Evolutionary conservation across 2,329 filamentous ascomycete species (phyloP).

Genomic region (Colletotrichum endophyticum): DNA sequence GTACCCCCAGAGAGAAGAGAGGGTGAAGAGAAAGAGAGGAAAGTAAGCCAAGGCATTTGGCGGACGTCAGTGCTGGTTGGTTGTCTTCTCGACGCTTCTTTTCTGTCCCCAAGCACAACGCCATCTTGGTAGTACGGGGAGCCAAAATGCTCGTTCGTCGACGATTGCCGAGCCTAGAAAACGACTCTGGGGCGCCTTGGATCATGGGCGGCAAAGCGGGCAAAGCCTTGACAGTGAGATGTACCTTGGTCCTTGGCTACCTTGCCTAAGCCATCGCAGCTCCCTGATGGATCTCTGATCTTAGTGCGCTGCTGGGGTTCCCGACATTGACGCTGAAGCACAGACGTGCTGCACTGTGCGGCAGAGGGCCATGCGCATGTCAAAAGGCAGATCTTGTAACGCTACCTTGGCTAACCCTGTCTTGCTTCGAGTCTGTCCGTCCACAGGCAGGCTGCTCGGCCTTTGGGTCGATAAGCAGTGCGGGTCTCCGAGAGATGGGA

Average conservation of each 20-base stretch:
- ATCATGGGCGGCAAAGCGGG: neutral
- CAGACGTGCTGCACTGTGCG: slow-evolving; percentile 22
- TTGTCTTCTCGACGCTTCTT: slow-evolving; percentile 17
- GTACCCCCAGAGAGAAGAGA: neutral
- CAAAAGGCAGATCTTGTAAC: slow-evolving; percentile 21
- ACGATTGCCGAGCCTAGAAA: slow-evolving; percentile 17
- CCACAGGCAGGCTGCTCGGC: neutral
- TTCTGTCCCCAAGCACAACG: neutral
- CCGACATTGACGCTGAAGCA: slow-evolving; percentile 9
- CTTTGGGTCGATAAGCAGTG: neutral
- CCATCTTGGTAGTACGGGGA: neutral
- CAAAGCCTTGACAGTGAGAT: neutral
- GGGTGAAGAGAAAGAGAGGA: neutral
- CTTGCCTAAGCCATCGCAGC: neutral
- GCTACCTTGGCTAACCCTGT: slow-evolving; percentile 16
- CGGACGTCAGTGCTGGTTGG: neutral
- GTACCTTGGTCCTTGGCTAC: neutral
- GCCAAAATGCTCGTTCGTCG: neutral
- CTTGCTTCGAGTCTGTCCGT: neutral
- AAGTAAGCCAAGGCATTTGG: neutral
- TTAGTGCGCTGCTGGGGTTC: slow-evolving; percentile 11
- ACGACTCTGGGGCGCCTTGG: neutral
- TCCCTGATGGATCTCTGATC: slow-evolving; percentile 15
- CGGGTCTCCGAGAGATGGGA: neutral
- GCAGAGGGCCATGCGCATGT: slow-evolving; percentile 21